Evolutionary conservation across 2,329 filamentous ascomycete genomes (phyloP).

Genomic region (Cephalotrichum gorgonifer): DNA sequence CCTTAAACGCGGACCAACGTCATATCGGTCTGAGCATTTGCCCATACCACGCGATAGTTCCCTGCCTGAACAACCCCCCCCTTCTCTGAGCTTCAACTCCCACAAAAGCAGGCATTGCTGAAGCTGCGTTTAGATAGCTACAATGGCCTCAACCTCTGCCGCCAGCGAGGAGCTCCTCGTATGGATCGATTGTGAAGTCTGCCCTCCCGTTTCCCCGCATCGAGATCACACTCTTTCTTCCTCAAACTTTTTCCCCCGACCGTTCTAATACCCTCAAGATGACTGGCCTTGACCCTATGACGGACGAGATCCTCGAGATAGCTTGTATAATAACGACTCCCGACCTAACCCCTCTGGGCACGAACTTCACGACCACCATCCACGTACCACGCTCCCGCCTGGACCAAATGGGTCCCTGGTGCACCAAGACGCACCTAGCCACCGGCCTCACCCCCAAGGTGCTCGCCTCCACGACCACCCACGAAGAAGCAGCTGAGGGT

Average conservation of each 20-base stretch:
- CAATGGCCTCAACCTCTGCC: neutral
- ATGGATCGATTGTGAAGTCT: conserved; percentile 67
- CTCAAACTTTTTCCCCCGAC: neutral
- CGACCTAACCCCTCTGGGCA: conserved; percentile 65
- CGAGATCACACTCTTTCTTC: neutral
- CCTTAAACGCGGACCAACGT: too few species aligned
- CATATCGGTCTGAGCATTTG: too few species aligned
- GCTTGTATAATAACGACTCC: conserved; percentile 85
- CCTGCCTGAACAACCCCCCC: neutral
- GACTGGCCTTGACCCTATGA: conserved; percentile 62
- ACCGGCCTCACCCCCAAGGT: conserved; percentile 77
- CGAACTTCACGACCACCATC: conserved; percentile 73
- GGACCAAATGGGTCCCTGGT: conserved; percentile 82
- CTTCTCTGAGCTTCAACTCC: neutral
- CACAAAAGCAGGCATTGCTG: neutral
- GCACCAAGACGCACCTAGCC: conserved; percentile 63
- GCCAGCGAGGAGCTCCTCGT: conserved; percentile 44
- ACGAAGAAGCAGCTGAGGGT: conserved; percentile 59
- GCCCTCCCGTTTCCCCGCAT: neutral
- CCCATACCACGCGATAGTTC: too few species aligned
- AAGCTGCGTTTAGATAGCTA: neutral
- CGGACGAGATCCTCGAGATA: conserved; percentile 81
- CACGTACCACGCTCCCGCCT: conserved; percentile 62
- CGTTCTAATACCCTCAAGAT: conserved; percentile 46
- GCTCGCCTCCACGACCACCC: conserved; percentile 60